These are phyloP conservation scores for Aspergillus melleus DNA, from an alignment of 2,329 filamentous ascomycete species.

Conservation along the genomic window DNA sequence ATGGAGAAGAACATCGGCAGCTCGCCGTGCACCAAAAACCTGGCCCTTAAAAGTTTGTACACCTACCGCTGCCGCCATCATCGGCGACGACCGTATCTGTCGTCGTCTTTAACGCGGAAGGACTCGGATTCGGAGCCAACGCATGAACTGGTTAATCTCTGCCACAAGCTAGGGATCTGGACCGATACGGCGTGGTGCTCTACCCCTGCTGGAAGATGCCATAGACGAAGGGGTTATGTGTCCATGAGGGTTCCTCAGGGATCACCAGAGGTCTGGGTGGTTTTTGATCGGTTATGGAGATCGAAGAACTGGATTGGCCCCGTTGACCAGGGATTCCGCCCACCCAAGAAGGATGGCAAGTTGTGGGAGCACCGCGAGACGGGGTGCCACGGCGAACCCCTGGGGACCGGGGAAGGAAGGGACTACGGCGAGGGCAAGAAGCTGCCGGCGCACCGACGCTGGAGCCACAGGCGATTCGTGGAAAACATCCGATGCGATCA, in stretches of 20 bases:
- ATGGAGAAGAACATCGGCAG: constrained; percentile 42
- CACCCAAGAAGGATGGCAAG: constrained; percentile 48
- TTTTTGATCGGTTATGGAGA: constrained; percentile 60
- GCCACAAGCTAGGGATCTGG: constrained; percentile 60
- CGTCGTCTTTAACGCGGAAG: constrained; percentile 54
- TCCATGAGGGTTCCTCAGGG: constrained; percentile 56
- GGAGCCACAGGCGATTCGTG: constrained; percentile 55
- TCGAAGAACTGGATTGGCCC: constrained; percentile 60
- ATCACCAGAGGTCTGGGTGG: constrained; percentile 61
- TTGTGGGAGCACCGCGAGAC: constrained; percentile 58
- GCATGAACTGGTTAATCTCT: constrained; percentile 60
- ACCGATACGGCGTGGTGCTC: constrained; percentile 64
- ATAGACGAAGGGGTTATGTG: constrained; percentile 57
- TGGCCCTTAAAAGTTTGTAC: constrained; percentile 61
- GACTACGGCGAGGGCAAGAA: constrained; percentile 55
- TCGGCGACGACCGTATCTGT: constrained; percentile 59
- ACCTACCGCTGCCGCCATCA: constrained; percentile 64
- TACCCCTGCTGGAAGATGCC: constrained; percentile 58
- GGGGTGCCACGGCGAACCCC: constrained; percentile 55
- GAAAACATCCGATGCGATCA: constrained; percentile 55
- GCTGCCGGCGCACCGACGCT: constrained; percentile 54
- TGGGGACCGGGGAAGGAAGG: constrained; percentile 50
- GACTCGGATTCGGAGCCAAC: constrained; percentile 63
- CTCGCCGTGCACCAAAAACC: constrained; percentile 35
- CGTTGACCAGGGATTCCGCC: constrained; percentile 27